Percentiles rank a stretch among this genome's conserved stretches.
Conservation (phyloP, 345 rosid species). For the Camelina hispida region DNA sequence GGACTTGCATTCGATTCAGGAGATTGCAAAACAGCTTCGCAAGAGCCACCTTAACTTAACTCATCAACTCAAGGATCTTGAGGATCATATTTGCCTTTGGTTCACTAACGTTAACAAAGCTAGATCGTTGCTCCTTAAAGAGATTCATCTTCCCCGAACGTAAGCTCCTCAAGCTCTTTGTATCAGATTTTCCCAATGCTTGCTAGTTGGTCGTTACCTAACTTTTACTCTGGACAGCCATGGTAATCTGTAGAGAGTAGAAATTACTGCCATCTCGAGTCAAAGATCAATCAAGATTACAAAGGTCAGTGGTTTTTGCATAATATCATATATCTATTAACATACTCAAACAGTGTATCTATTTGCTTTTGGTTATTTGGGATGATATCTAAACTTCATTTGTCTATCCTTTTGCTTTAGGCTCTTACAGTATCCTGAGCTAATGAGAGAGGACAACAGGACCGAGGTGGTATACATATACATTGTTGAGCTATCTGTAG, state of each 20-base stretch:
- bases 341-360: too few species aligned
- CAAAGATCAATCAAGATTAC: constrained; percentile 22
- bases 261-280: constrained; percentile 5
- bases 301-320: constrained; percentile 21
- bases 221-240: constrained; percentile 7
- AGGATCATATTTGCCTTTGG: constrained; percentile 68
- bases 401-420: background rate
- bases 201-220: constrained; percentile 10
- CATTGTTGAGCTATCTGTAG: constrained; percentile 14
- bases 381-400: background rate
- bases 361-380: background rate
- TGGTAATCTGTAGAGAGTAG: constrained; percentile 21
- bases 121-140: constrained; percentile 56
- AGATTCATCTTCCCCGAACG: constrained; percentile 47
- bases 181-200: background rate
- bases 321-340: background rate
- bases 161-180: constrained; percentile 25
- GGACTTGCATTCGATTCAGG: constrained; percentile 53
- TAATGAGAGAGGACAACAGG: constrained; percentile 16
- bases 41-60: constrained; percentile 52
- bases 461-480: background rate
- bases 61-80: constrained; percentile 60
- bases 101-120: constrained; percentile 63
- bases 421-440: constrained; percentile 14
- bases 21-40: constrained; percentile 60